phyloP scores from a whole-genome alignment of 352 stramenopile species.

The Pythium chondricola region DNA sequence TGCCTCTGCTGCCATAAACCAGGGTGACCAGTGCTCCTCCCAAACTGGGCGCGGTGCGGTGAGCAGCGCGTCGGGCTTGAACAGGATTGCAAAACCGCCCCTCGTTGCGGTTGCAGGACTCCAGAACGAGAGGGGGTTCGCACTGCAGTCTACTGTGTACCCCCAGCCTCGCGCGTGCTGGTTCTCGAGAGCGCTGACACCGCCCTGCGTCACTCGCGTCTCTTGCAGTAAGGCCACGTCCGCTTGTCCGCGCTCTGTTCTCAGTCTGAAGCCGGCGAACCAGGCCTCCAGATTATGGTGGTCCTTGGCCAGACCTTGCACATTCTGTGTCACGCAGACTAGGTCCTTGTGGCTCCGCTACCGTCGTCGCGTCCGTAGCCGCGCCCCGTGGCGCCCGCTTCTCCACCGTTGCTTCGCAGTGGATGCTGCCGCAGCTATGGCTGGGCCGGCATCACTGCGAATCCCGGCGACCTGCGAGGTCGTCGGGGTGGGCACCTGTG shows the following conservation, averaged over 20 bases:
- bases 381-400: no score
- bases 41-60: conserved; percentile 1
- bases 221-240: conserved; percentile 6
- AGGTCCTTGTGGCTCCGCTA: neutral
- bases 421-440: neutral
- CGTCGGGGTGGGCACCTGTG: neutral
- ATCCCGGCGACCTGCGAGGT: no score
- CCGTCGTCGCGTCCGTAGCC: neutral
- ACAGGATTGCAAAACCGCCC: conserved; percentile 1
- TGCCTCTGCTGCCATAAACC: conserved; percentile 3
- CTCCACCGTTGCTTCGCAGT: neutral
- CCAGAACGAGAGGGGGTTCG: conserved; percentile 2
- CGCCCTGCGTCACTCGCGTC: neutral
- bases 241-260: neutral
- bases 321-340: conserved; percentile 9
- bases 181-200: neutral
- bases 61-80: neutral
- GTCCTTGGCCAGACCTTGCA: conserved; percentile 1
- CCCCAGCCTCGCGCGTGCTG: conserved; percentile 6
- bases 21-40: conserved; percentile 1
- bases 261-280: neutral
- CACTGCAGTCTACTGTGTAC: neutral
- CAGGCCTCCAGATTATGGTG: neutral
- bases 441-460: neutral
- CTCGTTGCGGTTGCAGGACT: neutral